Conservation (phyloP, 2,329 filamentous ascomycete species). For the Colletotrichum tanaceti region DNA sequence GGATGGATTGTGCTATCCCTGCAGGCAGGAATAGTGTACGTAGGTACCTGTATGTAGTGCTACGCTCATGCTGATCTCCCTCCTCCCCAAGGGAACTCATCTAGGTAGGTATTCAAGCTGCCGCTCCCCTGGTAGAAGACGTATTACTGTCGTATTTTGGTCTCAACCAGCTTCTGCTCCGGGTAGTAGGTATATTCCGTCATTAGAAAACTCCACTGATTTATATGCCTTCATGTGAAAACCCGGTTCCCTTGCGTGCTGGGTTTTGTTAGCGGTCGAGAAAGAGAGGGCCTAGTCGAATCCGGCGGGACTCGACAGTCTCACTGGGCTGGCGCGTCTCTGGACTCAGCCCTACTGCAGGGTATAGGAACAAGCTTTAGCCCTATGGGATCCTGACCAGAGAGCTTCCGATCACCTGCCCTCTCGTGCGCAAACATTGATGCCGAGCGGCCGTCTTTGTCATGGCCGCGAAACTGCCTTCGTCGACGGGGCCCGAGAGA, state of each 20-base stretch:
- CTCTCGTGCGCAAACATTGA: background rate
- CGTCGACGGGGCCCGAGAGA: background rate
- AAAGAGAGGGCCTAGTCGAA: background rate
- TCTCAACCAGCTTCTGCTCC: background rate
- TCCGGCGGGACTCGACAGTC: constrained; percentile 8
- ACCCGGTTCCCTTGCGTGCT: background rate
- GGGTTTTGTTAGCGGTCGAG: background rate
- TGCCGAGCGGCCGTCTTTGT: background rate
- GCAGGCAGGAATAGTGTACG: no score
- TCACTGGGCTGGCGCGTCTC: constrained; percentile 2
- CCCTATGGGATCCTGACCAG: background rate
- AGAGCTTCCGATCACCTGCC: background rate
- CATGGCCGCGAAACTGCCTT: background rate
- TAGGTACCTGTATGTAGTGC: no score
- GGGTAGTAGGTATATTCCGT: background rate
- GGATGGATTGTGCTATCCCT: no score
- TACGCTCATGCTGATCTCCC: no score
- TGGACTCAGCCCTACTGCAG: background rate
- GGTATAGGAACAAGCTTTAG: constrained; percentile 16
- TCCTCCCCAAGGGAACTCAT: no score
- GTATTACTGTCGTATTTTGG: background rate
- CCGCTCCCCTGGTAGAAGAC: background rate
- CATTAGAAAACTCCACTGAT: background rate
- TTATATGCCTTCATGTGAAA: background rate
- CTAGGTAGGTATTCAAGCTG: background rate